Evolutionary conservation across 129 eudicot species (phyloP).

Genomic region (Escallonia herrerae): DNA sequence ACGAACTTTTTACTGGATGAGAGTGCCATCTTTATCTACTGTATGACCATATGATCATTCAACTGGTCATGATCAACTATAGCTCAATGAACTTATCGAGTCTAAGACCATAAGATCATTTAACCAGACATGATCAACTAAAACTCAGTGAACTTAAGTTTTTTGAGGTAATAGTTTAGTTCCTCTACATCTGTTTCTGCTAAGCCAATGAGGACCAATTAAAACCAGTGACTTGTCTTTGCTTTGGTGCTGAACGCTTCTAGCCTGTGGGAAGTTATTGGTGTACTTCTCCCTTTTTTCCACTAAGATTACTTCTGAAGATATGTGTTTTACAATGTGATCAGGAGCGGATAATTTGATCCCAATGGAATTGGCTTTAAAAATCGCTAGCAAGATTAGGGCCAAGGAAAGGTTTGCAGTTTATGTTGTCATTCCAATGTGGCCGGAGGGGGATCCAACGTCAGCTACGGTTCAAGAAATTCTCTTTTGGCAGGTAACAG

Average conservation of each 20-base stretch:
- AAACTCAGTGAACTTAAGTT: neutral
- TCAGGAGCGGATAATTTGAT: slow-evolving; percentile 92
- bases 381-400: slow-evolving; percentile 81
- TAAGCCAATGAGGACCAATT: neutral
- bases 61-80: no score
- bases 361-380: slow-evolving; percentile 92
- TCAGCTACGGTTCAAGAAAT: slow-evolving; percentile 78
- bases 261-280: neutral
- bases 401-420: slow-evolving; percentile 85
- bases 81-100: neutral
- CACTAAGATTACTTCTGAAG: neutral
- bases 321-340: neutral
- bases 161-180: neutral
- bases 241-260: neutral
- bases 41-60: no score
- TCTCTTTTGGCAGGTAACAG: slow-evolving; percentile 90
- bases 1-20: neutral
- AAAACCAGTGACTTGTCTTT: no score
- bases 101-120: neutral
- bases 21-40: no score
- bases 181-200: neutral
- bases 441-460: slow-evolving; percentile 95
- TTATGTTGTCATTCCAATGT: slow-evolving; percentile 84
- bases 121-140: neutral
- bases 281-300: neutral